Conservation (phyloP, 2,329 filamentous ascomycete genomes). For the Sphaerulina musiva region DNA sequence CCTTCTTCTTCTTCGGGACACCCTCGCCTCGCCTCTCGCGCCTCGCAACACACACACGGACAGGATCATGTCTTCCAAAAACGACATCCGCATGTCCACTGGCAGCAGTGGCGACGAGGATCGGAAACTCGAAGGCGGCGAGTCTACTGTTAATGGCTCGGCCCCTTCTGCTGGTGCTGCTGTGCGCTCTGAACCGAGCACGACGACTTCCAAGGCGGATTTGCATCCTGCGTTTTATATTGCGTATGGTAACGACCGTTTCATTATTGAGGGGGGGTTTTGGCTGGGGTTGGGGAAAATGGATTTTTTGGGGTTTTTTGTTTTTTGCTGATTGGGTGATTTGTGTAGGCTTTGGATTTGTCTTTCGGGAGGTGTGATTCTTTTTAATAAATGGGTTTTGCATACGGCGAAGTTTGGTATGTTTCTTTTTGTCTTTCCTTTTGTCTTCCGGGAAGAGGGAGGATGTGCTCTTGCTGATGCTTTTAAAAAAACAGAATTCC, state of each 20-base stretch:
- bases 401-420: slow-evolving; percentile 66
- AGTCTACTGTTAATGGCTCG: too few species aligned
- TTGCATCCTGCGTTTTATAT: slow-evolving; percentile 83
- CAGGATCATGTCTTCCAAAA: too few species aligned
- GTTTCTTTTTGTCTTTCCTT: not conserved
- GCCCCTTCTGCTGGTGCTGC: slow-evolving; percentile 34
- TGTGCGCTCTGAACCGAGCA: slow-evolving; percentile 46
- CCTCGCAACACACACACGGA: too few species aligned
- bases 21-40: too few species aligned
- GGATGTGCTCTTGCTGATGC: not conserved
- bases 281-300: too few species aligned
- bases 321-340: slow-evolving; percentile 31
- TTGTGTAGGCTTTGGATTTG: slow-evolving; percentile 63
- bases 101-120: too few species aligned
- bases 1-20: too few species aligned
- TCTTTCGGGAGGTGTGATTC: slow-evolving; percentile 86
- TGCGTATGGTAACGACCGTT: slow-evolving; percentile 40
- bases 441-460: too few species aligned
- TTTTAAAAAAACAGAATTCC: slow-evolving; percentile 35
- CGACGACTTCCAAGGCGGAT: slow-evolving; percentile 51
- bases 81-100: too few species aligned
- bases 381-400: slow-evolving; percentile 99
- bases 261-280: too few species aligned
- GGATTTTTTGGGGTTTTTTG: too few species aligned
- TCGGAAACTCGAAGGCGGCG: too few species aligned